Conservation (phyloP, 352 stramenopile genomes). For the Phytophthora boehmeriae region DNA sequence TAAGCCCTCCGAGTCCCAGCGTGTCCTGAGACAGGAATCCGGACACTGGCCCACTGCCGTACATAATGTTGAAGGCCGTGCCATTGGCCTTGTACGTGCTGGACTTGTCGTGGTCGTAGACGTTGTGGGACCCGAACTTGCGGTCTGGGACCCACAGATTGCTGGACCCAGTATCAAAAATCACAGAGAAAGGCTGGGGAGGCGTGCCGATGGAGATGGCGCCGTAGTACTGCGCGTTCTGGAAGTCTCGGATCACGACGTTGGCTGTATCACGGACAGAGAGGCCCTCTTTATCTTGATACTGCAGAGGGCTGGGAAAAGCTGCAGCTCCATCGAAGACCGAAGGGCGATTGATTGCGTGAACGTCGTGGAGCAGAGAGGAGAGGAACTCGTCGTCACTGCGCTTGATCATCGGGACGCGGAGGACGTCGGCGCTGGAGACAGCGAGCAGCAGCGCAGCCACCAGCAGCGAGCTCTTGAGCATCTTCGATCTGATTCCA, state of each 20-base stretch:
- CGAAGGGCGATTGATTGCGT: conserved; percentile 37
- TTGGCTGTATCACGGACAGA: conserved; percentile 26
- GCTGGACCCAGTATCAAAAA: conserved; percentile 97
- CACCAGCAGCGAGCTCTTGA: conserved; percentile 22
- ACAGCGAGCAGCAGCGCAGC: conserved; percentile 20
- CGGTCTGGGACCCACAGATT: conserved; percentile 96
- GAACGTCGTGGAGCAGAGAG: conserved; percentile 57
- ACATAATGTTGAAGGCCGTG: conserved; percentile 95
- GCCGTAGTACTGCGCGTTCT: conserved; percentile 96
- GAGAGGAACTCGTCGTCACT: conserved; percentile 66
- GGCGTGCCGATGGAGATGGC: conserved; percentile 91
- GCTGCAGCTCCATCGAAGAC: conserved; percentile 35
- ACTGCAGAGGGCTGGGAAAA: conserved; percentile 10
- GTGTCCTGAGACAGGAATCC: conserved; percentile 92
- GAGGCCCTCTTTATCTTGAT: conserved; percentile 1
- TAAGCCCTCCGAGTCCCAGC: conserved; percentile 68
- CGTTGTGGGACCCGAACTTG: conserved; percentile 70
- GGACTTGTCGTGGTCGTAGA: conserved; percentile 92
- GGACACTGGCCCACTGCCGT: conserved; percentile 93
- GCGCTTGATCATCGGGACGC: conserved; percentile 76
- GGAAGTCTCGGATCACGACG: conserved; percentile 90
- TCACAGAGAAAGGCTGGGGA: conserved; percentile 92
- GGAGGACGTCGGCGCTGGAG: conserved; percentile 45
- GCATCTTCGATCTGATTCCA: too few relatives aligned
- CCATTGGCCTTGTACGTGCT: conserved; percentile 91